Evolutionary conservation across 805 yeast genomes (phyloP), one percentile per base, ranked within the genome.

Genomic region (Wickerhamiella shivajii): DNA sequence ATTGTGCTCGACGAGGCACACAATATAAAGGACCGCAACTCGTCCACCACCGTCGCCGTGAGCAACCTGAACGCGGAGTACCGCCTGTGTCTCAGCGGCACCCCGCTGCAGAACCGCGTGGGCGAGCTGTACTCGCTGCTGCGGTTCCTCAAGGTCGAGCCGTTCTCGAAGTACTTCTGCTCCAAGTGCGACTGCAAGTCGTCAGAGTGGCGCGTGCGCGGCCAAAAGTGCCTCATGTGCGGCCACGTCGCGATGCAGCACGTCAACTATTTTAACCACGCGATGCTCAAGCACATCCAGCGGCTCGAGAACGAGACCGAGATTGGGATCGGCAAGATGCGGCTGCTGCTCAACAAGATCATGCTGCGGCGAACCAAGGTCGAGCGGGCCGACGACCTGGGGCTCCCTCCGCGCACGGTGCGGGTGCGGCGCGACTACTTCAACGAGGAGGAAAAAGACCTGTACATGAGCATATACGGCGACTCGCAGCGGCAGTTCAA

Each of bases 1-100:
- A 93, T 87, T 6, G 69, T 90, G 11, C 59, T 90, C 33, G 99
- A 90, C 57, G 99, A 90, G 52, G 98, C 98, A 1, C 99, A 90
- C 53, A 87, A 87, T 49, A 87, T 90, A 61, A 90, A 90, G 51
- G 97, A 90, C 53, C 67, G 97, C 38, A 84, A 84, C 36, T 75
- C 90, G 34, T 87, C 87, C 17, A 90, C 98, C 0, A 85, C 97
- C 0, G 74, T 78, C 44, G 93, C 97, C 2, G 95, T 93, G 1
- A 81, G 80, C 50, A 61, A 63, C 39, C 56, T 90, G 37, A 58
- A 65, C 20, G 71, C 93, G 7, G 61, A 71, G 33, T 80, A 83
- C 46, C 59, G 93, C 43, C 80, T 94, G 78, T 90, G 99, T 56
- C 55, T 90, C 19, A 71, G 93, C 3, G 99, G 99, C 45, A 90